Evolutionary conservation across 2,329 filamentous ascomycete genomes (phyloP).

Genomic region (Xylariales sp.): DNA sequence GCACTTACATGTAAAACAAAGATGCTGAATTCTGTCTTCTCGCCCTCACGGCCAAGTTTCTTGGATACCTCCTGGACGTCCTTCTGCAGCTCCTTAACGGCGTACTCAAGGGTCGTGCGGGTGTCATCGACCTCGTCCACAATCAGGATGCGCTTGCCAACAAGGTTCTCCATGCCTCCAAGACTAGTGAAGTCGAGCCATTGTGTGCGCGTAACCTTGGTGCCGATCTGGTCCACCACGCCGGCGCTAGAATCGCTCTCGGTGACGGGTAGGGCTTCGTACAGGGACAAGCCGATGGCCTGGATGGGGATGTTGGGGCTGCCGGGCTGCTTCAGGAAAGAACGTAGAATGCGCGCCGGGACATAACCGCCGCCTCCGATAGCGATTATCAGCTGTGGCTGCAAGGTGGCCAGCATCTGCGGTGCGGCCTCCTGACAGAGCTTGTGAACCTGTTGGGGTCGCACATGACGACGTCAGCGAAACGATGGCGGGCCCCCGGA

Average conservation of each 20-base stretch:
- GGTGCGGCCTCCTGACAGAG: constrained; percentile 89
- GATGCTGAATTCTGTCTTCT: constrained; percentile 89
- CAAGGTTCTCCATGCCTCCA: constrained; percentile 78
- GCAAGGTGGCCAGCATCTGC: constrained; percentile 83
- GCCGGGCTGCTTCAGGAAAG: constrained; percentile 91
- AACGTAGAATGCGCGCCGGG: constrained; percentile 94
- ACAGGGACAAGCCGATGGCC: constrained; percentile 96
- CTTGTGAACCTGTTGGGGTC: constrained; percentile 82
- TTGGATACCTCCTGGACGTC: constrained; percentile 86
- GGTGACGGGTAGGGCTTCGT: constrained; percentile 78
- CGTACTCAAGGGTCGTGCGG: constrained; percentile 82
- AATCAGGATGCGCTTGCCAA: constrained; percentile 84
- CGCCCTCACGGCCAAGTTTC: constrained; percentile 73
- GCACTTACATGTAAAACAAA: constrained; percentile 89
- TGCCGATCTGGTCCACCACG: constrained; percentile 81
- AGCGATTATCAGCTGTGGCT: constrained; percentile 97
- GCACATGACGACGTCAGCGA: constrained; percentile 38
- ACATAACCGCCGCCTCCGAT: constrained; percentile 98
- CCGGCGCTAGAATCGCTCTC: constrained; percentile 61
- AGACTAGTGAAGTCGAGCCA: constrained; percentile 88
- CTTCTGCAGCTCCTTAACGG: constrained; percentile 83
- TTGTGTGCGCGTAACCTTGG: constrained; percentile 96
- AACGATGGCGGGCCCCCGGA: background rate
- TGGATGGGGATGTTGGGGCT: constrained; percentile 97
- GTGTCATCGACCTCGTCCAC: constrained; percentile 91